Conservation (phyloP, 2,329 filamentous ascomycete genomes). For the Waltergamsia citrina region DNA sequence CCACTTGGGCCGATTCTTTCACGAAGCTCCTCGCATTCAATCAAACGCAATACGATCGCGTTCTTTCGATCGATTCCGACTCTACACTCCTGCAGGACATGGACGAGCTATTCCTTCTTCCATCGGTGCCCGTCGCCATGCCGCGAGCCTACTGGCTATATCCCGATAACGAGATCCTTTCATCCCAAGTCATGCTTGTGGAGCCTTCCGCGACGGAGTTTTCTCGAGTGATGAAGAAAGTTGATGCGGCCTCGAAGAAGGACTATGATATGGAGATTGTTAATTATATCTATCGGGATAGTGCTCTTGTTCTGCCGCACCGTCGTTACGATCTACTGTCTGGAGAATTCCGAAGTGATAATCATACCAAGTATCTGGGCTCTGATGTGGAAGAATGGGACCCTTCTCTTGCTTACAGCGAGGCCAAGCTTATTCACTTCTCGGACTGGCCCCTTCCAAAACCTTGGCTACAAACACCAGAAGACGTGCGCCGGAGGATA, state of each 20-base stretch:
- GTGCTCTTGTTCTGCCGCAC: conserved; percentile 53
- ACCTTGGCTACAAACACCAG: conserved; percentile 25
- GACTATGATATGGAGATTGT: conserved; percentile 61
- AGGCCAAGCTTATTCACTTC: conserved; percentile 49
- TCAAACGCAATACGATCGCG: conserved; percentile 46
- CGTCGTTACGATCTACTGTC: conserved; percentile 51
- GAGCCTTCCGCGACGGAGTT: conserved; percentile 45
- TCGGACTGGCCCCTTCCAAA: conserved; percentile 37
- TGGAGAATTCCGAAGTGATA: conserved; percentile 44
- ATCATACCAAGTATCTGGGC: conserved; percentile 29
- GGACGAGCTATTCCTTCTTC: conserved; percentile 62
- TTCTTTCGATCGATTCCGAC: conserved; percentile 49
- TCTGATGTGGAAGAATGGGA: conserved; percentile 42
- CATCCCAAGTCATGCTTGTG: conserved; percentile 52
- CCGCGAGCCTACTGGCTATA: conserved; percentile 60
- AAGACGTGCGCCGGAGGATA: not conserved
- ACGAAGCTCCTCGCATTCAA: conserved; percentile 62
- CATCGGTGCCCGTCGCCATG: conserved; percentile 50
- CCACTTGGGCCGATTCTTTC: conserved; percentile 52
- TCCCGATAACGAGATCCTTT: conserved; percentile 28
- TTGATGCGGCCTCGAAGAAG: conserved; percentile 11
- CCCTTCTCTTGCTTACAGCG: conserved; percentile 35
- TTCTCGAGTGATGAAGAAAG: conserved; percentile 14
- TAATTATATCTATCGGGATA: conserved; percentile 50
- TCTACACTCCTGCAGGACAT: conserved; percentile 48